Conservation (phyloP, 2,329 filamentous ascomycete species). For the Aspergillus sojae region DNA sequence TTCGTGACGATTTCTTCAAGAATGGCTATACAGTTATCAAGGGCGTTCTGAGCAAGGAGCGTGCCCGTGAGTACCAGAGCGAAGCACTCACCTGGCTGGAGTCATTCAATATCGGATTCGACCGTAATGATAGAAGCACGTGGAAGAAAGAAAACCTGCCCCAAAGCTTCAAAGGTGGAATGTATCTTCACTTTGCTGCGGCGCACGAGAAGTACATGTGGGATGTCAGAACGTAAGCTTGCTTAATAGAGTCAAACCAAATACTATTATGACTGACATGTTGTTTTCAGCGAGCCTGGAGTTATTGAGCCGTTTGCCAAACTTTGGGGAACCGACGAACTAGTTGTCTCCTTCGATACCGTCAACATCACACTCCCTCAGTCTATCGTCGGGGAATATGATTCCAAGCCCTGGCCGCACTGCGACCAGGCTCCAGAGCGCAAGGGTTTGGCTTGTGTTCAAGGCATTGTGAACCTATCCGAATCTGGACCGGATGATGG, state of each 20-base stretch:
- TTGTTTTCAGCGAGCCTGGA: slow-evolving; percentile 33
- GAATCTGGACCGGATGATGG: slow-evolving; percentile 21
- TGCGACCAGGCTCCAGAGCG: slow-evolving; percentile 15
- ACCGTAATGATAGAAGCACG: slow-evolving; percentile 38
- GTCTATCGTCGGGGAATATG: slow-evolving; percentile 27
- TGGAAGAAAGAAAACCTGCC: slow-evolving; percentile 49
- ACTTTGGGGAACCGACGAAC: slow-evolving; percentile 39
- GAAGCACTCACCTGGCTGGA: slow-evolving; percentile 41
- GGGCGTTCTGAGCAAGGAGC: neutral
- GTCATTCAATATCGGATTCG: slow-evolving; percentile 42
- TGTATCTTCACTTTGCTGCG: slow-evolving; percentile 43
- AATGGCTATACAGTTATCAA: slow-evolving; percentile 5
- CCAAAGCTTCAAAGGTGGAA: slow-evolving; percentile 30
- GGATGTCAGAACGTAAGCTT: slow-evolving; percentile 39
- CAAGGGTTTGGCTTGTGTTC: slow-evolving; percentile 15
- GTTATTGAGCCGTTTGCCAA: slow-evolving; percentile 45
- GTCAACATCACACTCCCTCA: slow-evolving; percentile 48
- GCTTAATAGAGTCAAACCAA: slow-evolving; percentile 15
- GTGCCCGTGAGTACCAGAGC: slow-evolving; percentile 14
- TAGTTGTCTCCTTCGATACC: slow-evolving; percentile 27
- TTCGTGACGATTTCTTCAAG: neutral
- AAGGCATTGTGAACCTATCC: slow-evolving; percentile 22
- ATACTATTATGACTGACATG: neutral
- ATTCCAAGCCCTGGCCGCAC: slow-evolving; percentile 13
- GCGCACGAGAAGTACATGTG: slow-evolving; percentile 48